Evolutionary conservation across 2,329 filamentous ascomycete species (phyloP).

Genomic region (Fusarium sp.): DNA sequence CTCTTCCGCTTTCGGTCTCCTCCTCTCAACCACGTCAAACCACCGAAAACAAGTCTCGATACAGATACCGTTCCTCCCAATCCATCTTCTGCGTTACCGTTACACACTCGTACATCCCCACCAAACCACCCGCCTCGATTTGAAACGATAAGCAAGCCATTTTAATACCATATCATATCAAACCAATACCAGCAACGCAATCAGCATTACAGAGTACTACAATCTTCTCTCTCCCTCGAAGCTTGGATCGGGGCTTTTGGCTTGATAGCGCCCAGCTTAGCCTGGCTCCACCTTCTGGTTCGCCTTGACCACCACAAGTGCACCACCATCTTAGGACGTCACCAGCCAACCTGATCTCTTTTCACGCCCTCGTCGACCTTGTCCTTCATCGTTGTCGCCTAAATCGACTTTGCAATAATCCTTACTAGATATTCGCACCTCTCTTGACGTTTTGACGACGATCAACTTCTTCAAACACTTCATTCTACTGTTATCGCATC

Average conservation of each 20-base stretch:
- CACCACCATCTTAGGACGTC: slow-evolving; percentile 27
- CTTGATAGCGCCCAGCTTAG: slow-evolving; percentile 31
- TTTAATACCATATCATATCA: slow-evolving; percentile 6
- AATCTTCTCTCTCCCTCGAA: slow-evolving; percentile 14
- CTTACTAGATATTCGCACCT: slow-evolving; percentile 1
- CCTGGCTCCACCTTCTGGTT: slow-evolving; percentile 35
- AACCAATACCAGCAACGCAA: slow-evolving; percentile 16
- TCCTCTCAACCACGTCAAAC: slow-evolving; percentile 35
- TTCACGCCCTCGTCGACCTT: slow-evolving; percentile 12
- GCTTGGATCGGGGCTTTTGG: slow-evolving; percentile 23
- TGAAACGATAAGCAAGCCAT: slow-evolving; percentile 21
- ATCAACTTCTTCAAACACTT: slow-evolving; percentile 5
- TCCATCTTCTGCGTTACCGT: slow-evolving; percentile 21
- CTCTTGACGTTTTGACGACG: slow-evolving; percentile 16
- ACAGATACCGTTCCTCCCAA: slow-evolving; percentile 2
- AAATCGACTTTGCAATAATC: slow-evolving; percentile 14
- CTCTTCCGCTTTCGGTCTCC: slow-evolving; percentile 34
- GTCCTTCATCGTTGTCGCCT: slow-evolving; percentile 5
- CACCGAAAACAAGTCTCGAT: slow-evolving; percentile 35
- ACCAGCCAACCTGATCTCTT: slow-evolving; percentile 27
- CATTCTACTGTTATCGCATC: slow-evolving; percentile 25
- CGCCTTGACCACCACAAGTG: slow-evolving; percentile 27
- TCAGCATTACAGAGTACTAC: slow-evolving; percentile 1
- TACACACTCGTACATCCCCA: slow-evolving; percentile 19
- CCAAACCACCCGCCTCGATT: slow-evolving; percentile 15